Evolutionary conservation across 805 yeast genomes (phyloP), one percentile per base, ranked within the genome.

Genomic region (Metschnikowia cubensis): DNA sequence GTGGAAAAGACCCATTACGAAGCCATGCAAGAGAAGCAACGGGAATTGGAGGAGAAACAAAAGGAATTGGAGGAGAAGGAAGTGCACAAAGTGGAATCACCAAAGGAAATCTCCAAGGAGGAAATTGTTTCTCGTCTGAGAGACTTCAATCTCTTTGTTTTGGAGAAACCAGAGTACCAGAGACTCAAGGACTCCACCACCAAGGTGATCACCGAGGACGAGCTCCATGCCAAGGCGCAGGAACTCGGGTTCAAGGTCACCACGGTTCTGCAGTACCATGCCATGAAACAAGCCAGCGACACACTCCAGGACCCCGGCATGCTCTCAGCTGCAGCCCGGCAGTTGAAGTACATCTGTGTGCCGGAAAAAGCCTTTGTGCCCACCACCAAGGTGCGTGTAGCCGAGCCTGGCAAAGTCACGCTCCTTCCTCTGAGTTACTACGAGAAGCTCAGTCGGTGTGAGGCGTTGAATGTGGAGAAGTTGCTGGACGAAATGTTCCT

Each of bases 371-470:
- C 83, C 2, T 84, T 79, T 56, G 70, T 85, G 52, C 82, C 87
- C 0, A 84, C 90, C 0, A 81, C 86, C 1, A 77, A 77, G 35
- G 76, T 80, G 7, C 73, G 77, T 55, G 66, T 66, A 4, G 81
- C 87, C 3, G 87, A 84, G 55, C 64, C 74, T 11, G 65, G 70
- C 3, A 78, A 80, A 53, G 83, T 84, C 33, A 84, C 83, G 51
- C 82, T 84, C 8, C 61, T 86, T 33, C 90, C 92, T 5, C 70
- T 76, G 5, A 74, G 83, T 1, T 85, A 85, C 61, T 86, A 83
- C 65, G 77, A 79, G 54, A 80, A 80, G 60, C 66, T 86, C 53
- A 62, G 79, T 29, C 74, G 77, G 49, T 74, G 68, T 20, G 80
- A 75, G 44, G 49, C 68, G 1, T 61, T 74, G 58, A 68, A 73